Evolutionary conservation across 495 filamentous ascomycete species (phyloP).

Genomic region (Penicillium salamii): DNA sequence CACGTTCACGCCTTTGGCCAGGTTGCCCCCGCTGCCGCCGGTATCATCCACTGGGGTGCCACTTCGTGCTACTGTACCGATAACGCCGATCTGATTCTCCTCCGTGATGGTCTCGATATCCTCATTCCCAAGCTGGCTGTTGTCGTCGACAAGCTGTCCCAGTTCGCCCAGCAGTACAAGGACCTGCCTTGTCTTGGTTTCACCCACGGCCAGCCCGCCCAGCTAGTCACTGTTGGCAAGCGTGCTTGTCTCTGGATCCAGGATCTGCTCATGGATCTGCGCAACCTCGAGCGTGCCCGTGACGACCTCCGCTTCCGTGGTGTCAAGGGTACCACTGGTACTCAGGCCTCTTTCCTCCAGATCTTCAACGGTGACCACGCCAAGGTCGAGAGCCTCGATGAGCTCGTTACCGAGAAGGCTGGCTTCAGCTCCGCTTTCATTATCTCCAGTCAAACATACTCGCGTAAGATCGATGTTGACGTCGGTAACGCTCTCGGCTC

Average conservation of each 20-base stretch:
- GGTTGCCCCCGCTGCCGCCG: constrained; percentile 76
- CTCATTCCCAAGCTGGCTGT: constrained; percentile 82
- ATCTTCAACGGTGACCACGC: constrained; percentile 77
- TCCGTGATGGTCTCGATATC: constrained; percentile 70
- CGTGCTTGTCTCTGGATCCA: constrained; percentile 78
- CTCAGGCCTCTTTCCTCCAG: constrained; percentile 75
- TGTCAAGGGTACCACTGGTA: constrained; percentile 76
- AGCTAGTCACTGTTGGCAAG: constrained; percentile 79
- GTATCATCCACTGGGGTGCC: constrained; percentile 82
- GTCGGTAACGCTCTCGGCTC: constrained; percentile 77
- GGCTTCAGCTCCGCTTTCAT: constrained; percentile 72
- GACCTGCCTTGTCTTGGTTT: constrained; percentile 63
- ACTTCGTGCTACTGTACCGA: constrained; percentile 71
- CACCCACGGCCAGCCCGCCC: constrained; percentile 81
- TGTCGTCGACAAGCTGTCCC: constrained; percentile 74
- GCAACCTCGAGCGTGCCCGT: constrained; percentile 73
- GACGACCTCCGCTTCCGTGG: constrained; percentile 80
- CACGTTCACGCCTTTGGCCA: constrained; percentile 73
- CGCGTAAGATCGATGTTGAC: constrained; percentile 80
- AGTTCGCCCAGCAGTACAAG: constrained; percentile 78
- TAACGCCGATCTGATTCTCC: constrained; percentile 85
- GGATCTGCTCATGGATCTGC: constrained; percentile 83
- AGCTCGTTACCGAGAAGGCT: constrained; percentile 78
- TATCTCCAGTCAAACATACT: constrained; percentile 78
- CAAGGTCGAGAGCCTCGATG: constrained; percentile 72